These are phyloP conservation scores for Colletotrichum eleusines DNA, from an alignment of 2,329 filamentous ascomycete genomes.

Conservation along the genomic window DNA sequence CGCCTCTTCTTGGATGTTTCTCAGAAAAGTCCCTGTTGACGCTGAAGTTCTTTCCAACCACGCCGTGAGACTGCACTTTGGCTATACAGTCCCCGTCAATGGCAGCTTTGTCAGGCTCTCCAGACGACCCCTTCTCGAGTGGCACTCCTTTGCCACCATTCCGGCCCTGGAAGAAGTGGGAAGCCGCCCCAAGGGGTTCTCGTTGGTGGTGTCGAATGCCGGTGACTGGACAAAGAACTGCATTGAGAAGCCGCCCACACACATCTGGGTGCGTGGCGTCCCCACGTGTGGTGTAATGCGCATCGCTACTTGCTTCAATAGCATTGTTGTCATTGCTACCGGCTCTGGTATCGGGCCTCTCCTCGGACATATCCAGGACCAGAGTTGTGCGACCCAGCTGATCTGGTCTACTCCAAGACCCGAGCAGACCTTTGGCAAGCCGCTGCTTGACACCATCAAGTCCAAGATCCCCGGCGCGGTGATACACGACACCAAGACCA, in stretches of 20 bases:
- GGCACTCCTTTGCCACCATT: constrained; percentile 82
- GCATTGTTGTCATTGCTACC: constrained; percentile 75
- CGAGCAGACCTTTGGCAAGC: constrained; percentile 70
- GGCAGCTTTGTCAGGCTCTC: constrained; percentile 64
- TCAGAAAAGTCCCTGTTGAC: constrained; percentile 75
- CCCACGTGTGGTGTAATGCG: constrained; percentile 76
- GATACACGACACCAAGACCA: constrained; percentile 74
- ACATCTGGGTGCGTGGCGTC: constrained; percentile 76
- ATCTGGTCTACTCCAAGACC: constrained; percentile 77
- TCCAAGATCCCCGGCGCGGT: constrained; percentile 71
- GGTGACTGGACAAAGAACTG: constrained; percentile 80
- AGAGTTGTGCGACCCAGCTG: constrained; percentile 66
- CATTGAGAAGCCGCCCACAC: constrained; percentile 70
- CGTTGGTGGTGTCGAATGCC: constrained; percentile 77
- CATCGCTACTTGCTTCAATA: constrained; percentile 74
- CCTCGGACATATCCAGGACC: constrained; percentile 68
- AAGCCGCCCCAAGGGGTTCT: constrained; percentile 63
- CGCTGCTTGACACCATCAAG: constrained; percentile 68
- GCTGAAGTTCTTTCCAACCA: constrained; percentile 78
- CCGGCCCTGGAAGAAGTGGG: constrained; percentile 59
- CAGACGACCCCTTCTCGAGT: constrained; percentile 73
- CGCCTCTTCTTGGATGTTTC: constrained; percentile 78
- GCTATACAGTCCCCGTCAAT: constrained; percentile 68
- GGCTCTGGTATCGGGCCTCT: constrained; percentile 80
- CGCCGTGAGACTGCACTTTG: constrained; percentile 78